phyloP scores from a whole-genome alignment of 1,139 yeast genomes.

The Blastobotrys apis region DNA sequence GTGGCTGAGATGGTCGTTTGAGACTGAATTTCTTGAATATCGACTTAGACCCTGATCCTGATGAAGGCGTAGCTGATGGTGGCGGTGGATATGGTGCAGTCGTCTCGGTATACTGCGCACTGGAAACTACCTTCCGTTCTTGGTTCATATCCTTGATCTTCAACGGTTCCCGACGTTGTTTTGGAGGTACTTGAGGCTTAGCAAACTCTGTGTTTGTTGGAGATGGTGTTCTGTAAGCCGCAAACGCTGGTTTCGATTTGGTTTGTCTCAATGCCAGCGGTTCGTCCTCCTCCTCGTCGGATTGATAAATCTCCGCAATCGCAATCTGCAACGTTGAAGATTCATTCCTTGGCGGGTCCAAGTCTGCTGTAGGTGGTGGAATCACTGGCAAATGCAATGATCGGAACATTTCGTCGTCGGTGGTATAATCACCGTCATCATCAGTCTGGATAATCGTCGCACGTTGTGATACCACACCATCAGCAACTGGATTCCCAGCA shows the following conservation, averaged over 20 bases:
- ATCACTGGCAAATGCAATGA: no score
- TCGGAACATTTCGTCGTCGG: neutral
- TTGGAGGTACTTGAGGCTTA: no score
- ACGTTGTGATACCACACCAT: neutral
- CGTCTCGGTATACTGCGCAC: conserved; percentile 18
- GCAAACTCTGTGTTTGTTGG: no score
- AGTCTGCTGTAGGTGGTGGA: no score
- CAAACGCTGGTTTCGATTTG: neutral
- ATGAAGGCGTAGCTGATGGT: conserved; percentile 11
- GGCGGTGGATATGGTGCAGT: no score
- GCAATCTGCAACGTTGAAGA: conserved; percentile 26
- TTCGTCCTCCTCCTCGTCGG: conserved; percentile 21
- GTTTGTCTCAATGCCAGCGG: neutral
- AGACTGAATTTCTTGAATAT: conserved; percentile 8
- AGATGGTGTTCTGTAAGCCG: conserved; percentile 10
- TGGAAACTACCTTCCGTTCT: conserved; percentile 10
- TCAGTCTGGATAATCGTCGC: neutral
- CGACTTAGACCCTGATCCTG: neutral
- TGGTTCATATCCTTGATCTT: conserved; percentile 1
- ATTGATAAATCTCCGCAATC: conserved; percentile 29
- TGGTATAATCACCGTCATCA: conserved; percentile 2
- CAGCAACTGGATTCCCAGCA: neutral
- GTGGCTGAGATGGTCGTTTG: conserved; percentile 2
- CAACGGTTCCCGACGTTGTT: conserved; percentile 1
- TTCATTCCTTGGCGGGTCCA: no score